Evolutionary conservation across 2,329 filamentous ascomycete genomes (phyloP).

Genomic region (Venturia carpophila): DNA sequence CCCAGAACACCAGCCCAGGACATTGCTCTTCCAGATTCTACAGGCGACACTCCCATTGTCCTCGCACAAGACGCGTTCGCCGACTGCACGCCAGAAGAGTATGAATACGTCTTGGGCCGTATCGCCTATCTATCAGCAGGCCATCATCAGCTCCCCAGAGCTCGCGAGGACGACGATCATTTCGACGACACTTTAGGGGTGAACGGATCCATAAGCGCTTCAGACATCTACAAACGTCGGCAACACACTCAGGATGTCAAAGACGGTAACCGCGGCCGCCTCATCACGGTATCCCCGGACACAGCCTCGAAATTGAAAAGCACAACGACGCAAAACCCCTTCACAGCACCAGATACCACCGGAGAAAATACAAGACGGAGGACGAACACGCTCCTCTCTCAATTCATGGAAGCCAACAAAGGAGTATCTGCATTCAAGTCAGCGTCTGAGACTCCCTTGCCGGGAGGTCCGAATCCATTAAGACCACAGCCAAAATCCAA

Average conservation of each 20-base stretch:
- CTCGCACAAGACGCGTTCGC: not conserved
- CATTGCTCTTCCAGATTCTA: not conserved
- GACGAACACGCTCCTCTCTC: not conserved
- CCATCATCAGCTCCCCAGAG: no score
- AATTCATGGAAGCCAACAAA: not conserved
- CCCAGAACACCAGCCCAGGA: not conserved
- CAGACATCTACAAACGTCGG: no score
- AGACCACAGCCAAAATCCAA: no score
- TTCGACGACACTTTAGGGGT: no score
- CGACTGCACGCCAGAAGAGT: no score
- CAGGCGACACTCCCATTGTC: not conserved
- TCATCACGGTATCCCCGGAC: not conserved
- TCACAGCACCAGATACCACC: not conserved
- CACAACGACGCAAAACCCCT: not conserved
- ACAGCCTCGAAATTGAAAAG: not conserved
- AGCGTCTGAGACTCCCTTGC: not conserved
- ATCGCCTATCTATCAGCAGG: no score
- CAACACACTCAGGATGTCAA: no score
- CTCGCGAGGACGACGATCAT: no score
- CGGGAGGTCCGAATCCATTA: not conserved
- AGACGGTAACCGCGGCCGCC: not conserved
- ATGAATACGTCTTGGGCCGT: no score
- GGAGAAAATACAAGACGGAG: not conserved
- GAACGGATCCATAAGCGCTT: no score
- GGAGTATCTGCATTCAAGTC: not conserved